Percentiles rank a stretch among this genome's conserved stretches.
Evolutionary conservation across 208 protist species (phyloP).

Genomic region (Wallacemonas rigidus): DNA sequence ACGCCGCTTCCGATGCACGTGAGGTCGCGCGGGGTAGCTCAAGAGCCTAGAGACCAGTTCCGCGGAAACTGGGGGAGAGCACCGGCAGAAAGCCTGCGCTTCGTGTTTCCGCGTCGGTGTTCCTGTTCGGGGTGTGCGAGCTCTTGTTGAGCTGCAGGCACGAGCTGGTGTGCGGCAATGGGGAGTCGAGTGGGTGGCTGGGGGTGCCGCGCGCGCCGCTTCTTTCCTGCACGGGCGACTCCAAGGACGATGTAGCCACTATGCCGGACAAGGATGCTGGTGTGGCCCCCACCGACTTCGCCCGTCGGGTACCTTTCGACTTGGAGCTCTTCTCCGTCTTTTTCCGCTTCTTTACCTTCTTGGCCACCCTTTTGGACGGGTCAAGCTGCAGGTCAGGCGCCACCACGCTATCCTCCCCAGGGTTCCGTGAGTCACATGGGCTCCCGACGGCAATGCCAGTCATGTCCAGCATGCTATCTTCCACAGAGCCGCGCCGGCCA

Average conservation of each 20-base stretch:
- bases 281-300: conserved; percentile 13
- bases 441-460: background rate
- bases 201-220: too few species aligned
- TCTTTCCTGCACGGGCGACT: background rate
- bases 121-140: background rate
- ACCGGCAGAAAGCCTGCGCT: conserved; percentile 7
- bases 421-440: background rate
- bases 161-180: conserved; percentile 10
- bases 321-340: conserved; percentile 14
- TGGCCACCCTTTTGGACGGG: background rate
- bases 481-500: background rate
- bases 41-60: background rate
- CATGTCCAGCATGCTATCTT: conserved; percentile 15
- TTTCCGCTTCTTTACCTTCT: conserved; percentile 20
- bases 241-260: background rate
- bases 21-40: background rate
- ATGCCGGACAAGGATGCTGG: background rate
- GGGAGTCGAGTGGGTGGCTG: background rate
- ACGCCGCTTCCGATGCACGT: background rate
- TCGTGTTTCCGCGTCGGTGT: background rate
- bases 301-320: conserved; percentile 20
- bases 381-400: background rate
- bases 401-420: background rate
- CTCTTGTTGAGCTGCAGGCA: background rate
- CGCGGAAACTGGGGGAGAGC: background rate